These are phyloP conservation scores for Castanea mollissima DNA, from an alignment of 306 rosid genomes.

Conservation along the genomic window DNA sequence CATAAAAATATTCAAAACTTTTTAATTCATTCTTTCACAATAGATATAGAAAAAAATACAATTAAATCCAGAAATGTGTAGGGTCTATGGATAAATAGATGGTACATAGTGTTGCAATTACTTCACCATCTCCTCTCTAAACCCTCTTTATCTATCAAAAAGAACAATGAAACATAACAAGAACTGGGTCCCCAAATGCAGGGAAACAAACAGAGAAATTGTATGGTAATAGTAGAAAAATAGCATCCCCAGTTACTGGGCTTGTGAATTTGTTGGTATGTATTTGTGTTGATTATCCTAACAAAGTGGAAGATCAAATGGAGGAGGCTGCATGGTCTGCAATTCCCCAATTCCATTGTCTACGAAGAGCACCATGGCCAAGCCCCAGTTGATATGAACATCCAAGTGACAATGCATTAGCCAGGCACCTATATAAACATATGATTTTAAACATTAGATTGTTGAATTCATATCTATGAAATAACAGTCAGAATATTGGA, in stretches of 20 bases:
- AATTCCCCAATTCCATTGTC: constrained; percentile 72
- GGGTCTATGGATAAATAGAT: constrained; percentile 21
- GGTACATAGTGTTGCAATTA: constrained; percentile 13
- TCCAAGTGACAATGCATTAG: constrained; percentile 94
- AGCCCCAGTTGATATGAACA: constrained; percentile 87
- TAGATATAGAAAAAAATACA: constrained; percentile 2
- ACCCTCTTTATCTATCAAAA: constrained; percentile 36
- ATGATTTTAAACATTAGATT: background rate
- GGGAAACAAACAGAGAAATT: constrained; percentile 36
- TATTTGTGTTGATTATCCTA: constrained; percentile 22
- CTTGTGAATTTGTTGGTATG: background rate
- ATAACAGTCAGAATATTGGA: background rate
- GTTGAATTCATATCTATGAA: background rate
- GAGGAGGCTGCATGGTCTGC: constrained; percentile 73
- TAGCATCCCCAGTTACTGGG: constrained; percentile 21
- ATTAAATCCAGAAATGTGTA: constrained; percentile 20
- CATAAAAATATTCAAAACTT: background rate
- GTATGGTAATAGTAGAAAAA: constrained; percentile 23
- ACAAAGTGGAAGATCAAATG: constrained; percentile 69
- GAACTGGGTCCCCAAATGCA: constrained; percentile 46
- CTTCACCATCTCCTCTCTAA: constrained; percentile 11
- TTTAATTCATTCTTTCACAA: constrained; percentile 4
- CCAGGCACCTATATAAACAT: constrained; percentile 71
- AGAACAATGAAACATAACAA: constrained; percentile 23
- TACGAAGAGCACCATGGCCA: constrained; percentile 85